Conservation (phyloP, 2,329 filamentous ascomycete species). For the Fusarium kyushuense region DNA sequence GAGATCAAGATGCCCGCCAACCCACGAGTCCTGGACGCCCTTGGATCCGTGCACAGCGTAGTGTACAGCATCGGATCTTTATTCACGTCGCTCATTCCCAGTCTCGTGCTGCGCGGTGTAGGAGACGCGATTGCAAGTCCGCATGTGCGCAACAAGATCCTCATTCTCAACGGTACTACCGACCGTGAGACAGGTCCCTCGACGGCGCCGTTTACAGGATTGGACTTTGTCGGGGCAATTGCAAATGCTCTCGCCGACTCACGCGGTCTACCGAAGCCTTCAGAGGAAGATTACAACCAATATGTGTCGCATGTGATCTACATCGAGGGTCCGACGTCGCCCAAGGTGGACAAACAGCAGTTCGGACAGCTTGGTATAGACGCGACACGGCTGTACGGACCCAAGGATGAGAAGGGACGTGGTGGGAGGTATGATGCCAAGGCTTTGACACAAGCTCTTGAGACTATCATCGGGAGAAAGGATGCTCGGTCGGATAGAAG, state of each 20-base stretch:
- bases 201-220: conserved; percentile 72
- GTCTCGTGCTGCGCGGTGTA: conserved; percentile 79
- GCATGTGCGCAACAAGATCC: conserved; percentile 73
- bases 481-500: conserved; percentile 55
- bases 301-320: conserved; percentile 91
- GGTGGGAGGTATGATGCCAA: conserved; percentile 79
- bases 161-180: conserved; percentile 85
- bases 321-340: conserved; percentile 77
- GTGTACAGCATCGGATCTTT: conserved; percentile 95
- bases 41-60: conserved; percentile 74
- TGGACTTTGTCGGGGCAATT: conserved; percentile 86
- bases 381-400: conserved; percentile 80
- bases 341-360: conserved; percentile 74
- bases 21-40: conserved; percentile 78
- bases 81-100: conserved; percentile 90
- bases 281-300: conserved; percentile 63
- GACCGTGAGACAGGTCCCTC: conserved; percentile 89
- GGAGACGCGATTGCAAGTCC: conserved; percentile 67
- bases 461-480: conserved; percentile 77
- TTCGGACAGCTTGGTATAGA: conserved; percentile 79
- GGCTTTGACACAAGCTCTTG: conserved; percentile 79
- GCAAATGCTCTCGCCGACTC: conserved; percentile 79
- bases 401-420: conserved; percentile 58
- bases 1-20: conserved; percentile 90
- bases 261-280: conserved; percentile 59